These are phyloP conservation scores for Sugiyamaella boreocaroliniensis DNA, from an alignment of 805 yeast genomes.

Conservation along the genomic window DNA sequence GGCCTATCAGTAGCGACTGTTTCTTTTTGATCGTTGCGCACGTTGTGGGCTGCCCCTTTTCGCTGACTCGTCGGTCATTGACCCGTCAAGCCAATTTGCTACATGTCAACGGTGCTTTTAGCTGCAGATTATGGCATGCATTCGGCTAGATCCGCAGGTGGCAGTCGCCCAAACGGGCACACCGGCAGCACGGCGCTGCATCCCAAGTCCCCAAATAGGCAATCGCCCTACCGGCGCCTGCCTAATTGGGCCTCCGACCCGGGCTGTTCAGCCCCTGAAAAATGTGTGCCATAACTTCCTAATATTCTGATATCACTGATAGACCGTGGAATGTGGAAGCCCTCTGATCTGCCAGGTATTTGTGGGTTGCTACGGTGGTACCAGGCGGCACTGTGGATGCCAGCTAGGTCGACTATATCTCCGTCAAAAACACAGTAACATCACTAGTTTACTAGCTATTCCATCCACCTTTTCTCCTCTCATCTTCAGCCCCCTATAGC, in stretches of 20 bases:
- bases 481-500: too few relatives aligned
- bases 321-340: neutral
- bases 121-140: neutral
- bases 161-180: neutral
- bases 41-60: neutral
- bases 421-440: too few relatives aligned
- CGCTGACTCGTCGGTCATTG: neutral
- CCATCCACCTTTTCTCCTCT: too few relatives aligned
- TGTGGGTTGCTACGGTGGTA: too few relatives aligned
- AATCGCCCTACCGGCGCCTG: neutral
- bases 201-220: neutral
- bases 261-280: neutral
- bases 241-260: neutral
- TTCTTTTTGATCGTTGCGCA: neutral
- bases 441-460: too few relatives aligned
- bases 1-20: neutral
- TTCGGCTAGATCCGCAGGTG: neutral
- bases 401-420: too few relatives aligned
- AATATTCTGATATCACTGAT: neutral
- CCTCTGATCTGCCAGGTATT: too few relatives aligned
- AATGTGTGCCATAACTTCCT: neutral
- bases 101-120: neutral
- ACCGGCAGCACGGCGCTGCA: too few relatives aligned
- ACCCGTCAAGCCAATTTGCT: neutral
- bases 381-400: too few relatives aligned